Base-by-base conservation (phyloP, 2,329 filamentous ascomycete species). In the Pseudocercospora vitis region DNA sequence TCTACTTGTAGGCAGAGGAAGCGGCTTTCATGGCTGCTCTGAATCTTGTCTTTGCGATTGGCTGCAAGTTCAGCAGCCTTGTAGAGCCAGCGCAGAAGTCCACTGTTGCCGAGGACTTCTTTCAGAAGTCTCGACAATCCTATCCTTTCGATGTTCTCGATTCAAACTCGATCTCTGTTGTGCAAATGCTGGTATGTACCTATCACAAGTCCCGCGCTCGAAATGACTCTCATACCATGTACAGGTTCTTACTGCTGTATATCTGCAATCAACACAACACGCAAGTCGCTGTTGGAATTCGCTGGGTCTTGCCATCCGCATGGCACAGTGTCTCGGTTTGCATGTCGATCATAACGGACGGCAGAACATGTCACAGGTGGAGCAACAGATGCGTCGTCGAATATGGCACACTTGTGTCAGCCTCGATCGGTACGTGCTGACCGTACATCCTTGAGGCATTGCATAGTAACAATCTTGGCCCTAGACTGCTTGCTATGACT, bases 311-410 rank as follows among this genome's bases (percentile, higher is more conserved):
- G 75, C 82, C 4, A 75, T 87, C 28, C 78, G 85, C 16, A 82
- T 87, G 48, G 84, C 83, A 1, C 81, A 86, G 64, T 84, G 84
- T 64, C 84, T 87, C 76, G 85, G 85, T 0, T 75, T 87, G 44
- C 83, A 87, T 56, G 77, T 81, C 9, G 84, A 87, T 82, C 29
- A 77, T 79, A 55, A 68, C 71, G 14, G 72, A 84, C 4, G 78
- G 7, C 57, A 53, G 24, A 50, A 78, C 1, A 72, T 86, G 1
- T 74, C 78, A 0, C 81, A 83, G 0, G 85, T 86, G 60, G 83
- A 87, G 62, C 80, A 80, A 2, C 83, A 88, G 64, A 86, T 87
- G 76, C 78, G 84, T n/a, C 74, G 84, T 37, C 75, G 85, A 5
- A 74, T 87, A 16, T 88, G 84, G 84, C 63, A 65, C 42, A 60